Evolutionary conservation across 2,329 filamentous ascomycete genomes (phyloP), one percentile per base, ranked within the genome.

Genomic region (Colletotrichum lupini): DNA sequence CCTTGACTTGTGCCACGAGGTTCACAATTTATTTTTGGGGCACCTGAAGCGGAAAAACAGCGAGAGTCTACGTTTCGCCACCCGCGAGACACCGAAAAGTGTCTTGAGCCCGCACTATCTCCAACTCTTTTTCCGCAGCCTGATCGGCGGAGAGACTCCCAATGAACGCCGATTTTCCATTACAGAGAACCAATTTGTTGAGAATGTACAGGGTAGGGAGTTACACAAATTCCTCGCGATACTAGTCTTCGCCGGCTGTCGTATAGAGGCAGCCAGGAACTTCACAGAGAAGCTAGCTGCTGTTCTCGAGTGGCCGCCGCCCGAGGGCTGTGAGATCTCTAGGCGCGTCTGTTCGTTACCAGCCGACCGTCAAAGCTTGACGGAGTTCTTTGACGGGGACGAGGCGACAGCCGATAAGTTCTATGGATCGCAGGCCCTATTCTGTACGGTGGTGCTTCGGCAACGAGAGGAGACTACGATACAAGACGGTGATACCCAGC

Each of bases 401-500:
- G 42, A 49, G 19, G 42, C 42, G 16, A 49, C 35, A 2, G 64
- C 35, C 6, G 53, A 67, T 35, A 14, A 32, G 19, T 67, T 67
- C 26, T 67, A 30, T 28, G 64, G 37, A 0, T 4, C 35, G 1
- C 64, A 67, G 3, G 64, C 64, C 5, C 7, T 24, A 2, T 67
- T 67, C n/a, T 58, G 35, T 53, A 67, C 64, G 5, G 53, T 67
- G 8, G 64, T 67, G 16, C 53, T 67, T 6, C 2, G 26, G 7
- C 53, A 67, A 49, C 28, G 64, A 5, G 55, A 67, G n/a, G 55
- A 67, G 8, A 49, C 24, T 5, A 19, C 7, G 9, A 28, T 67
- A 7, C 24, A 35, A 1, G 35, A 67, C 24, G 19, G 24, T 7
- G 53, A 67, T 19, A 58, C 55, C 5, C 64, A 67, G 24, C 26